phyloP scores from a whole-genome alignment of 2,329 filamentous ascomycete species.

The Cladosporium sp. region DNA sequence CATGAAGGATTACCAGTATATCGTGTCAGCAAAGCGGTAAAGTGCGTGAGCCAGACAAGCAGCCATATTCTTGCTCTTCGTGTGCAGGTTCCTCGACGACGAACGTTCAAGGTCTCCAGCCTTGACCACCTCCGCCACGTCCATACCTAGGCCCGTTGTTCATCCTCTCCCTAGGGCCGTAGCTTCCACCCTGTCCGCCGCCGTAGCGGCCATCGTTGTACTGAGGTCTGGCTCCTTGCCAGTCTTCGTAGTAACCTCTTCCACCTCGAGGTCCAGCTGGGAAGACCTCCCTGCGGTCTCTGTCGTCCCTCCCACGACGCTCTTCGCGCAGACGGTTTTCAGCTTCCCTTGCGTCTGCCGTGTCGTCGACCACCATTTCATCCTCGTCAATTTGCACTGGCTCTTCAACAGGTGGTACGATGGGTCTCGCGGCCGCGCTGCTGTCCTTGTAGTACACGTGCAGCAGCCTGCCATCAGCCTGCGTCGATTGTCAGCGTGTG shows the following conservation, averaged over 20 bases:
- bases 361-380: slow-evolving; percentile 44
- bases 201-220: slow-evolving; percentile 10
- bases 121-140: not conserved
- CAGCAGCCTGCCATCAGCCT: slow-evolving; percentile 71
- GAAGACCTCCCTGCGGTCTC: slow-evolving; percentile 8
- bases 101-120: slow-evolving; percentile 1
- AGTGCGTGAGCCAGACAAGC: not conserved
- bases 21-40: not conserved
- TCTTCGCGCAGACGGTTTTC: slow-evolving; percentile 30
- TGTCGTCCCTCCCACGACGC: slow-evolving; percentile 25
- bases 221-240: slow-evolving; percentile 5
- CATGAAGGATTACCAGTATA: no score
- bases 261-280: slow-evolving; percentile 3
- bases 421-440: slow-evolving; percentile 10
- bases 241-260: slow-evolving; percentile 4
- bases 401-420: slow-evolving; percentile 7
- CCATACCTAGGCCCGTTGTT: slow-evolving; percentile 4
- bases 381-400: slow-evolving; percentile 19
- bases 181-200: not conserved
- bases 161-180: not conserved
- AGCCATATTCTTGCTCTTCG: not conserved
- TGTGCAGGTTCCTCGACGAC: not conserved
- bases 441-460: slow-evolving; percentile 55
- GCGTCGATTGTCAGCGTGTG: slow-evolving; percentile 15
- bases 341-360: slow-evolving; percentile 26